These are phyloP conservation scores for Corniculantispora saksenae DNA, from an alignment of 2,329 filamentous ascomycete genomes.

Conservation along the genomic window DNA sequence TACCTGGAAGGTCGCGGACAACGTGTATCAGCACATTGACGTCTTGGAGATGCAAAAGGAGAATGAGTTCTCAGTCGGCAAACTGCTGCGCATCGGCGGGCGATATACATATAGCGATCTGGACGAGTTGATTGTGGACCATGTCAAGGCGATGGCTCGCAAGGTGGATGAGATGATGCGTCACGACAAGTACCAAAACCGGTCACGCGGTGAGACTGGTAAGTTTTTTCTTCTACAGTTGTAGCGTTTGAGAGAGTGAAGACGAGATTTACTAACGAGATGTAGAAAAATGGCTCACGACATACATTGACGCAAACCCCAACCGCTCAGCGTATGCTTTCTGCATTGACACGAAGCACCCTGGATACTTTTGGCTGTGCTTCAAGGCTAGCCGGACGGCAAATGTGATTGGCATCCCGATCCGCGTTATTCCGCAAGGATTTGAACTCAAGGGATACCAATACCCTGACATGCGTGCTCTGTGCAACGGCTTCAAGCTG, in stretches of 20 bases:
- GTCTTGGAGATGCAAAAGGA: constrained; percentile 96
- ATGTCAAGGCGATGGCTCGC: constrained; percentile 95
- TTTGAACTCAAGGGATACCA: constrained; percentile 86
- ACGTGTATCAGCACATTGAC: constrained; percentile 96
- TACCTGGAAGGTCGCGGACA: constrained; percentile 97
- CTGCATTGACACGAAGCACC: constrained; percentile 88
- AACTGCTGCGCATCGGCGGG: constrained; percentile 78
- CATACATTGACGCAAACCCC: constrained; percentile 94
- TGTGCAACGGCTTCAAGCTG: constrained; percentile 97
- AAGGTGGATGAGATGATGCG: constrained; percentile 97
- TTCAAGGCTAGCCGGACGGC: constrained; percentile 87
- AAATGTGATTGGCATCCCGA: constrained; percentile 74
- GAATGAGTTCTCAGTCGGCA: constrained; percentile 91
- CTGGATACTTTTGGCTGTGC: constrained; percentile 92
- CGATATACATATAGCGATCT: constrained; percentile 94
- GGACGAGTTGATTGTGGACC: constrained; percentile 94
- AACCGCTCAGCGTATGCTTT: constrained; percentile 92
- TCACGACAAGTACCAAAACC: constrained; percentile 89
- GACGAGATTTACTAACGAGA: neutral
- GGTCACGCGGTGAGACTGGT: constrained; percentile 81
- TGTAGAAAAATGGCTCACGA: constrained; percentile 92
- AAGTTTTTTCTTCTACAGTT: constrained; percentile 45
- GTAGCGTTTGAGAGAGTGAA: constrained; percentile 2
- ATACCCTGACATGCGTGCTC: constrained; percentile 91
- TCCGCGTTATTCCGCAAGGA: constrained; percentile 89